Base-by-base conservation (phyloP, 495 filamentous ascomycete species). In the Aspergillus saccharolyticus region DNA sequence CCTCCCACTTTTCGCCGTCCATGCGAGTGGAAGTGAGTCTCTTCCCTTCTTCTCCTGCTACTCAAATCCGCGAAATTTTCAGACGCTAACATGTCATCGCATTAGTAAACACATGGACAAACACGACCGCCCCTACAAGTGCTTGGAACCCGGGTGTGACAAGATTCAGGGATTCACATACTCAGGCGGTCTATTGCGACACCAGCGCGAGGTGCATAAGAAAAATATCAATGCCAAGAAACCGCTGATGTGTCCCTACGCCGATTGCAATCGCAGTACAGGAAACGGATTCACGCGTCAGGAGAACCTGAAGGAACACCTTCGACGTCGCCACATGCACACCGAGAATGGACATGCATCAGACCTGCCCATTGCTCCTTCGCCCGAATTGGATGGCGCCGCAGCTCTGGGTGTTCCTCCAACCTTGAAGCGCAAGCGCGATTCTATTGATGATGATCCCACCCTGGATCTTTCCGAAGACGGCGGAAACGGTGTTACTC, bases 81-180 rank as follows among this genome's bases (percentile, higher is more conserved):
- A 14, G 63, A 59, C 16, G 56, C 42, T 61, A 66, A 66, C 58
- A 58, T 66, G 59, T 68, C 59, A n/a, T 9, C 48, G 44, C 52
- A 5, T 52, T 58, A 92, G 91, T 57, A 93, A 96, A 74, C 92
- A 97, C 69, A 95, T 95, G 90, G 92, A 97, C 75, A 97, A 96
- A 72, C 92, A 97, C 66, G 89, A 93, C 54, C 80, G 92, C 17
- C 92, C 92, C 0, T 96, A 96, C 73, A 87, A 89, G 57, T 97
- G 92, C 70, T 71, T 71, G 21, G 83, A 88, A 22, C 78, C 79
- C 16, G 84, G 83, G 18, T 97, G 92, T 68, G 89, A 91, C 59
- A 96, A 96, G 61, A 81, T 96, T 0, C 87, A 88, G 59, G 92
- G 92, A 18, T 96, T 97, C 74, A 96, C 92, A 15, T 97, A 96